Percentiles rank a stretch among this genome's conserved stretches.
These are phyloP conservation scores for Tulasnella sp. DNA, from an alignment of 768 basidiomycete genomes.

Conservation along the genomic window DNA sequence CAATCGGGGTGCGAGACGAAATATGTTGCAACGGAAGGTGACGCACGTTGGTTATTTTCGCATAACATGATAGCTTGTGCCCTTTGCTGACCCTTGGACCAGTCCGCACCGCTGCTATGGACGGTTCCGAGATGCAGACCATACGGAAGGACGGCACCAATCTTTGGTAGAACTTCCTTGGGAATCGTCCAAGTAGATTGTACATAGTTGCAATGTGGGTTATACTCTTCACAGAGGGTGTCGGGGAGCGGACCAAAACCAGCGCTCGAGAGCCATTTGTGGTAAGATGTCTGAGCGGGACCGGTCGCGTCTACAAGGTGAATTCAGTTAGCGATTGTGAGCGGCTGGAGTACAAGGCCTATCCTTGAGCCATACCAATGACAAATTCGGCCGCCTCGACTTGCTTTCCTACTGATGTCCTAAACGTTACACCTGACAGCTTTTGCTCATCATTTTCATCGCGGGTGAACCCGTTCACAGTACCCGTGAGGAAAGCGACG, in stretches of 20 bases:
- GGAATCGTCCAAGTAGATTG: neutral
- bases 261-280: constrained; percentile 24
- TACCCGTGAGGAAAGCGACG: neutral
- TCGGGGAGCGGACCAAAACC: constrained; percentile 18
- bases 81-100: no score
- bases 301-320: constrained; percentile 28
- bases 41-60: no score
- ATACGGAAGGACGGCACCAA: no score
- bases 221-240: constrained; percentile 21
- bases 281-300: constrained; percentile 21
- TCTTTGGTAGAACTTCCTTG: neutral
- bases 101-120: no score
- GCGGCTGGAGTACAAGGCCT: no score
- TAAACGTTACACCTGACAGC: constrained; percentile 12
- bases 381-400: constrained; percentile 21
- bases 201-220: constrained; percentile 21
- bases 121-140: no score
- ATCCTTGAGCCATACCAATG: constrained; percentile 24
- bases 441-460: no score
- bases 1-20: no score
- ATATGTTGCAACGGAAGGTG: no score
- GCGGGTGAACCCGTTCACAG: neutral
- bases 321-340: neutral
- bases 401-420: constrained; percentile 16
- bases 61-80: no score